Evolutionary conservation across 805 yeast species (phyloP).

Genomic region (Suhomyces pyralidae): DNA sequence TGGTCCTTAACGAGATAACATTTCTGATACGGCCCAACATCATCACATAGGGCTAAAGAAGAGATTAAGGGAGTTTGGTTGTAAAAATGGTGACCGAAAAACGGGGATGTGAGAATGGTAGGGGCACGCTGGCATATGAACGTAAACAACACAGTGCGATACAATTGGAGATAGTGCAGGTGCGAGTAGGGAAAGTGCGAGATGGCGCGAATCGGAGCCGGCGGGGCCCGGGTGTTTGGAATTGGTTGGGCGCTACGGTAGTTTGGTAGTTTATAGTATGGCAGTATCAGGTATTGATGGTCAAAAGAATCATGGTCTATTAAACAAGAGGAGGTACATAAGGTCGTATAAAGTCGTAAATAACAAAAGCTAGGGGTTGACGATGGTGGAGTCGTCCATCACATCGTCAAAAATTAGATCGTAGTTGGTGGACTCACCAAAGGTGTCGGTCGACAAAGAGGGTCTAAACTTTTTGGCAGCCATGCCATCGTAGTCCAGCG

Average conservation of each 20-base stretch:
- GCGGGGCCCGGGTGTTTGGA: not conserved
- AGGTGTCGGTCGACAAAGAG: not conserved
- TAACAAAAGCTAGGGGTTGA: constrained; percentile 7
- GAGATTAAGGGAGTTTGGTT: not conserved
- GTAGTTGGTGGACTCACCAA: constrained; percentile 9
- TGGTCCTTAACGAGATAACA: constrained; percentile 41
- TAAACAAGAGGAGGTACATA: not conserved
- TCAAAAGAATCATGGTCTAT: not conserved
- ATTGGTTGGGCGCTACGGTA: too few species aligned
- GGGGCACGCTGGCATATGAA: not conserved
- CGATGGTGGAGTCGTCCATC: constrained; percentile 20
- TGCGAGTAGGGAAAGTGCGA: not conserved
- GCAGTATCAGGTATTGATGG: too few species aligned
- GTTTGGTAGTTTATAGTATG: too few species aligned
- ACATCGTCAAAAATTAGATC: constrained; percentile 28
- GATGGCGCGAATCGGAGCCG: not conserved
- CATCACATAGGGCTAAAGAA: not conserved
- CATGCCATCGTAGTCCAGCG: not conserved
- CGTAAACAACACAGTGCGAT: not conserved
- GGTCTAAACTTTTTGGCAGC: constrained; percentile 1
- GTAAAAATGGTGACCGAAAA: not conserved
- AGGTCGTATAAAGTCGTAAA: constrained; percentile 1
- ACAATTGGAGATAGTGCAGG: too few species aligned
- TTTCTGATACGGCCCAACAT: constrained; percentile 31
- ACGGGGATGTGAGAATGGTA: not conserved